Base-by-base conservation (phyloP, 306 rosid species). In the Alnus rubra region DNA sequence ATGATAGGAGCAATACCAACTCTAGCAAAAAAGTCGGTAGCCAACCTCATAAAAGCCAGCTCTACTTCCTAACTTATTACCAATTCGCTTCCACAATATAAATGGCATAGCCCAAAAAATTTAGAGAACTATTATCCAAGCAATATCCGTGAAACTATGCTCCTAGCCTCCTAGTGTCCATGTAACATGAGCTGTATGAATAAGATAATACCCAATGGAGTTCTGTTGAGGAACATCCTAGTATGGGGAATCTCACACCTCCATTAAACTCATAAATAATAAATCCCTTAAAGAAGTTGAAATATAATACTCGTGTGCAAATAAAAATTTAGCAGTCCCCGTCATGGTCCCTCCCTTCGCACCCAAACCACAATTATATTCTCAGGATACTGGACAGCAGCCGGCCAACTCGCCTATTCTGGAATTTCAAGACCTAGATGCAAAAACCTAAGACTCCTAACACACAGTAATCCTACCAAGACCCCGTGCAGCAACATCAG, bases 401-500 rank as follows among this genome's bases (percentile, higher is more conserved):
- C 98, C 89, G 94, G 98, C 93, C 82, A 79, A 94, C 98, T 94
- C 90, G 74, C 81, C 77, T 83, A 84, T 80, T 69, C 71, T 80
- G 79, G 64, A 86, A 69, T 76, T 80, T 81, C 79, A 87, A 90
- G 81, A 84, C 88, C 87, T 74, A 87, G 74, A 80, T 56, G 75
- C 75, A 77, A 76, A 81, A 80, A 76, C 90, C 92, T 84, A 90
- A 71, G 74, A 89, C 84, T 82, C 87, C 93, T 84, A 85, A 82
- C 88, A 92, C 90, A 88, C 88, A 90, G 86, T 88, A 82, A 89
- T 82, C 98, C 97, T 95, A 95, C 98, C 98, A 91, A 95, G 98
- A 89, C 98, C 98, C 82, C 98, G 94, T 0, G 98, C 98, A 85
- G 98, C 98, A 88, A 95, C 98, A 92, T 95, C 98, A 79, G 98